Percentiles rank a stretch among this genome's conserved stretches.
Evolutionary conservation across 345 rosid genomes (phyloP).

Genomic region (Eucalyptus urophylla): DNA sequence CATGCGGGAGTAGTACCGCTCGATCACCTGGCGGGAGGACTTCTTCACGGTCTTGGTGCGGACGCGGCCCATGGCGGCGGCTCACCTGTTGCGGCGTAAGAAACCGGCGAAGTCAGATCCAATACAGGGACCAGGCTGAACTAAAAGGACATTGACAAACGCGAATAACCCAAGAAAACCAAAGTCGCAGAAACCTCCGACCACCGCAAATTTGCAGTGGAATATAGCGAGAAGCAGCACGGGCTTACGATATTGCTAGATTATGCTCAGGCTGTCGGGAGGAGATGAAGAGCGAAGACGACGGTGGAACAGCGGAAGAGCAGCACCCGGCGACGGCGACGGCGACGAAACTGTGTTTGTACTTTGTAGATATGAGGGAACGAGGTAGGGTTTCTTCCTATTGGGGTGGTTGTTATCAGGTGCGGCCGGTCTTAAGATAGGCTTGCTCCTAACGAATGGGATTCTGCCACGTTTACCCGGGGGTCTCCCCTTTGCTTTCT

Average conservation of each 20-base stretch:
- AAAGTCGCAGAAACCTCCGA: neutral
- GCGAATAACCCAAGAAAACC: neutral
- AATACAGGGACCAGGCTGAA: neutral
- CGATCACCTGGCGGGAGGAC: constrained; percentile 78
- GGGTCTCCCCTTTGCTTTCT: neutral
- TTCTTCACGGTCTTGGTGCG: constrained; percentile 87
- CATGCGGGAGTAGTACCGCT: constrained; percentile 79
- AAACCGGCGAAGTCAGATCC: neutral
- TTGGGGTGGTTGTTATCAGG: neutral
- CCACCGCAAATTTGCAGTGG: neutral
- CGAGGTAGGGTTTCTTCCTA: neutral
- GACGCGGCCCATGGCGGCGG: constrained; percentile 58
- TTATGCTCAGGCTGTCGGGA: neutral
- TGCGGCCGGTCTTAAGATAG: neutral
- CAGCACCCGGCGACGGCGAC: neutral
- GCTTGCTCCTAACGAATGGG: neutral
- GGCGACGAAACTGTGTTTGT: neutral
- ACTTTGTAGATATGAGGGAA: neutral
- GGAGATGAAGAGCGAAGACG: neutral
- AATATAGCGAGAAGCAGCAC: neutral
- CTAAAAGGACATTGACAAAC: neutral
- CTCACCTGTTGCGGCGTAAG: neutral
- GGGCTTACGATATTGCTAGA: neutral
- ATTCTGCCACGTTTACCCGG: accelerated
- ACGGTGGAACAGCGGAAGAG: neutral